A percentile compares a stretch with the other conserved stretches of the same genome.
Conservation (phyloP, 192 early-diverging fungal genomes). For the Phlyctochytrium bullatum region DNA sequence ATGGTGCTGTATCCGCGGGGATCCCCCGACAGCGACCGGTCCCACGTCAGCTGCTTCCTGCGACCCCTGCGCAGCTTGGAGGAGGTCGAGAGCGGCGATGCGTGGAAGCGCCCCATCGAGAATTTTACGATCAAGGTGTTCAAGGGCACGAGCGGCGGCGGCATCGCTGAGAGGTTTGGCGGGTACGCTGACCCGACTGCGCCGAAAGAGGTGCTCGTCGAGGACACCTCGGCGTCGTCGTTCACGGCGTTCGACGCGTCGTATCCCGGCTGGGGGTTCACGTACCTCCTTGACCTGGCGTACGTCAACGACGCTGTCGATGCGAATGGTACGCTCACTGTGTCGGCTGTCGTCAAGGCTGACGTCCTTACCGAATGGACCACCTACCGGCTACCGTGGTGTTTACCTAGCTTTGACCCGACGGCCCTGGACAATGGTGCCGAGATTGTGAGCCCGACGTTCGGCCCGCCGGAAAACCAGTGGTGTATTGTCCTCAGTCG, state of each 20-base stretch:
- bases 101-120: constrained; percentile 36
- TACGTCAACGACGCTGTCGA: constrained; percentile 25
- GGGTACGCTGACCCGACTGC: constrained; percentile 8
- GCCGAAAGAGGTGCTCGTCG: constrained; percentile 29
- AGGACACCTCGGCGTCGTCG: constrained; percentile 22
- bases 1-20: constrained; percentile 45
- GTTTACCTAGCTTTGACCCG: constrained; percentile 18
- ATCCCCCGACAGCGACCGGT: constrained; percentile 19
- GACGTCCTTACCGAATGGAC: constrained; percentile 23
- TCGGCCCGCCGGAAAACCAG: constrained; percentile 33
- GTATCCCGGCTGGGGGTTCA: constrained; percentile 50
- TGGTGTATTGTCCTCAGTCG: constrained; percentile 29
- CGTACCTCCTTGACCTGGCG: constrained; percentile 26
- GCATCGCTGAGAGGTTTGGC: constrained; percentile 15
- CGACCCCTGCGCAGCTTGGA: constrained; percentile 35
- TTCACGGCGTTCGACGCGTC: constrained; percentile 33
- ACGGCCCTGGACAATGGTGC: background rate
- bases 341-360: constrained; percentile 36
- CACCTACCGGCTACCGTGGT: constrained; percentile 33
- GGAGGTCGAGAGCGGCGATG: constrained; percentile 34
- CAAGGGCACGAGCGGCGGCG: background rate
- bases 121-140: constrained; percentile 36
- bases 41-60: constrained; percentile 35
- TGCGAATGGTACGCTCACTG: constrained; percentile 23
- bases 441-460: constrained; percentile 18